Percentiles rank a stretch among this genome's conserved stretches.
Conservation (phyloP, 164 flowering plant species). For the Magnolia officinalis region DNA sequence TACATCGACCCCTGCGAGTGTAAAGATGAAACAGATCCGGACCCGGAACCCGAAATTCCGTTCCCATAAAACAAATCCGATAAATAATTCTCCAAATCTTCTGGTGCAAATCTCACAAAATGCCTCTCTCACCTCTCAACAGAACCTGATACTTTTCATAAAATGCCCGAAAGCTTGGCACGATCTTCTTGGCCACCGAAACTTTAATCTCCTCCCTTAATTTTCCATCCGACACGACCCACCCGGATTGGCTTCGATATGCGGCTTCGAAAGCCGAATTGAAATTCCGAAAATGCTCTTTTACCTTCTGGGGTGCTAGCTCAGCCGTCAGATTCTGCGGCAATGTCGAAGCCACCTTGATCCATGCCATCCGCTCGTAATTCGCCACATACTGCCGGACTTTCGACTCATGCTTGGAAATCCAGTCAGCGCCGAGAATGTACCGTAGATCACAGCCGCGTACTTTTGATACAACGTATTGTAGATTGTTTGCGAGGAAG, state of each 20-base stretch:
- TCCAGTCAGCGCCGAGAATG: slow-evolving; percentile 59
- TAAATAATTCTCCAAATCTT: slow-evolving; percentile 65
- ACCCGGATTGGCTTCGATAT: slow-evolving; percentile 36
- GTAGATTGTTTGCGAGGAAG: slow-evolving; percentile 65
- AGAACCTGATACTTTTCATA: slow-evolving; percentile 30
- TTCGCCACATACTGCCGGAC: slow-evolving; percentile 41
- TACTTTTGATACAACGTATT: slow-evolving; percentile 41
- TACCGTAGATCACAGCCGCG: slow-evolving; percentile 40
- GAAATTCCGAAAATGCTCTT: slow-evolving; percentile 37
- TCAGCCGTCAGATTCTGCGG: slow-evolving; percentile 32
- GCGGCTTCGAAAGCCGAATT: slow-evolving; percentile 46
- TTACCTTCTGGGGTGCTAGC: slow-evolving; percentile 26
- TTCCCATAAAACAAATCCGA: slow-evolving; percentile 61
- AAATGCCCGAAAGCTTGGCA: slow-evolving; percentile 38
- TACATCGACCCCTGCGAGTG: neutral
- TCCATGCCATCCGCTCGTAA: slow-evolving; percentile 58
- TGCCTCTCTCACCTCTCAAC: slow-evolving; percentile 16
- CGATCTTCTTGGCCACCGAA: slow-evolving; percentile 40
- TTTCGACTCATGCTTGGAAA: slow-evolving; percentile 38
- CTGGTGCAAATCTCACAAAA: slow-evolving; percentile 56
- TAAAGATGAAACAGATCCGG: neutral
- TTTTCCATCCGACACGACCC: slow-evolving; percentile 39
- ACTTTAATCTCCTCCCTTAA: slow-evolving; percentile 52
- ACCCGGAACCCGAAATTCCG: neutral
- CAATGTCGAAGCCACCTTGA: slow-evolving; percentile 35